Evolutionary conservation across 768 basidiomycete species (phyloP).

Genomic region (Clavaria fumosa): DNA sequence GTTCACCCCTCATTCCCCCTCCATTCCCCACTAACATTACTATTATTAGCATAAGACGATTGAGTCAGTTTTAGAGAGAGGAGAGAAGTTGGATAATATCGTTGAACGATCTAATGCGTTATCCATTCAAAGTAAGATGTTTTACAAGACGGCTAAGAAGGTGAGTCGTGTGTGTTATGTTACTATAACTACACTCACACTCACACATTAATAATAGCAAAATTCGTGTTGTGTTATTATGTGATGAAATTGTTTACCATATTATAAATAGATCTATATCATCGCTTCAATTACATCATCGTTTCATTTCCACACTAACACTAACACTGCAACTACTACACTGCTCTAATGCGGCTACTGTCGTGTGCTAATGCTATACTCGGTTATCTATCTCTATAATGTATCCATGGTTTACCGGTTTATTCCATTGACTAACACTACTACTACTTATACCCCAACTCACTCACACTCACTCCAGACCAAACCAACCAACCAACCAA

Average conservation of each 20-base stretch:
- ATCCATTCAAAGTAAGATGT: conserved; percentile 89
- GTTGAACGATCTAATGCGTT: conserved; percentile 87
- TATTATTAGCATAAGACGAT: conserved; percentile 88
- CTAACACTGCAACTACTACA: no score
- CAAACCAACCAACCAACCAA: no score
- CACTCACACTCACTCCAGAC: not conserved
- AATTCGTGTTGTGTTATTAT: conserved; percentile 89
- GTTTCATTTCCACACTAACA: no score
- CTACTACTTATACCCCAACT: not conserved
- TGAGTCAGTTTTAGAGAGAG: conserved; percentile 88
- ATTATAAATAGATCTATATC: no score
- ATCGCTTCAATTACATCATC: no score
- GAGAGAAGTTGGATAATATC: conserved; percentile 91
- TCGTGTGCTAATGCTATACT: conserved; percentile 7
- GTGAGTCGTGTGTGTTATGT: conserved; percentile 25
- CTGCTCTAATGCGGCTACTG: not conserved
- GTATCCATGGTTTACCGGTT: not conserved
- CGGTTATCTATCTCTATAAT: conserved; percentile 6
- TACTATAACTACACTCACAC: no score
- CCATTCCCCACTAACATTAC: not conserved
- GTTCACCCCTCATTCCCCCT: conserved; percentile 16
- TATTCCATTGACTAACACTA: not conserved
- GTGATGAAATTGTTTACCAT: no score
- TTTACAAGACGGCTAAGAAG: conserved; percentile 99
- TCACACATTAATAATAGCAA: no score